Evolutionary conservation across 2,329 filamentous ascomycete genomes (phyloP).

Genomic region (Hymenoscyphus occultus): DNA sequence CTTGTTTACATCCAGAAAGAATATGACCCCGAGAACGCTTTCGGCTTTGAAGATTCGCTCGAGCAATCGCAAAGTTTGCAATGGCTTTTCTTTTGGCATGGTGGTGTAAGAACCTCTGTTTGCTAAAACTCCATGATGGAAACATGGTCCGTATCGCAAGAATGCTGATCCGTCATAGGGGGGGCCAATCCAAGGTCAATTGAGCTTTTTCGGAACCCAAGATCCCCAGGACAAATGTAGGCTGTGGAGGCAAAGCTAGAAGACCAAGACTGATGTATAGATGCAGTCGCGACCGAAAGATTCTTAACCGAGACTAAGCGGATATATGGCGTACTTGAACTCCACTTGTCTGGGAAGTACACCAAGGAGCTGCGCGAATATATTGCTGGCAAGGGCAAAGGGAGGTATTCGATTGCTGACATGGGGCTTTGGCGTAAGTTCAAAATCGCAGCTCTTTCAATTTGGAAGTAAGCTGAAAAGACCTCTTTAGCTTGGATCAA

Average conservation of each 20-base stretch:
- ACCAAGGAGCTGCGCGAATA: constrained; percentile 48
- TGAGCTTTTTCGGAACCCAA: constrained; percentile 15
- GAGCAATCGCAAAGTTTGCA: constrained; percentile 49
- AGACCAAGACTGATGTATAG: background rate
- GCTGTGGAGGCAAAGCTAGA: background rate
- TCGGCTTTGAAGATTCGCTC: constrained; percentile 49
- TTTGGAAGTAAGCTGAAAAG: no score
- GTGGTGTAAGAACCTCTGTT: no score
- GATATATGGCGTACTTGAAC: constrained; percentile 54
- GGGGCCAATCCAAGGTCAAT: constrained; percentile 11
- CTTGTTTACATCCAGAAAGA: constrained; percentile 51
- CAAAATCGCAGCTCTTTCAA: background rate
- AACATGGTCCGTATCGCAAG: background rate
- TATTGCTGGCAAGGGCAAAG: constrained; percentile 45
- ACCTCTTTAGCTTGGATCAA: constrained; percentile 42
- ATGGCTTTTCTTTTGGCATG: constrained; percentile 50
- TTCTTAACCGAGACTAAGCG: constrained; percentile 51
- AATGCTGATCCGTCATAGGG: background rate
- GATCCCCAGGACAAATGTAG: constrained; percentile 9
- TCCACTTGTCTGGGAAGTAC: constrained; percentile 43
- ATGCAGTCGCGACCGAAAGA: constrained; percentile 44
- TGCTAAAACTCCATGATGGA: constrained; percentile 39
- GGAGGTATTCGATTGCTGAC: constrained; percentile 53
- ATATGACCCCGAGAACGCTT: constrained; percentile 47
- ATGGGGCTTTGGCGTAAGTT: constrained; percentile 46